Evolutionary conservation across 495 filamentous ascomycete species (phyloP).

Genomic region (Copromyces sp.): DNA sequence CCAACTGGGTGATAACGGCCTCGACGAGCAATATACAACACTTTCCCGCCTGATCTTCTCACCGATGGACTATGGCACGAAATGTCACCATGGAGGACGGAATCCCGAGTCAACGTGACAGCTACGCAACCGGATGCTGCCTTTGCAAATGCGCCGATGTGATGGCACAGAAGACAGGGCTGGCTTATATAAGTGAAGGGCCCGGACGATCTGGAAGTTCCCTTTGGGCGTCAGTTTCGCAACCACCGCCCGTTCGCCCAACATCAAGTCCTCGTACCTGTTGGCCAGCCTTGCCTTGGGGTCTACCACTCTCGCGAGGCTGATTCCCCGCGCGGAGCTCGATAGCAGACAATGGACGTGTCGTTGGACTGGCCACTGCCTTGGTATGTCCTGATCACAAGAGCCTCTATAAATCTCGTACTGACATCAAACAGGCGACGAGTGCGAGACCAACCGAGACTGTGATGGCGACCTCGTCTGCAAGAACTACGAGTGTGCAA

Average conservation of each 20-base stretch:
- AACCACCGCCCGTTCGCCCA: background rate
- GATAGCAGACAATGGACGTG: conserved; percentile 4
- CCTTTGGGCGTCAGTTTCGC: background rate
- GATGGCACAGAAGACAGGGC: too few relatives aligned
- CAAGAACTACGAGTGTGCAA: conserved; percentile 8
- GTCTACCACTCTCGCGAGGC: background rate
- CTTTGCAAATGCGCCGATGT: background rate
- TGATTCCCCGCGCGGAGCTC: background rate
- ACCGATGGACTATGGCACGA: background rate
- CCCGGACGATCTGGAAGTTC: background rate
- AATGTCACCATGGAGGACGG: background rate
- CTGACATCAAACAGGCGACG: conserved; percentile 13
- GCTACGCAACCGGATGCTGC: background rate
- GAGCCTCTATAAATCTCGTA: background rate
- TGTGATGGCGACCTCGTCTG: conserved; percentile 15
- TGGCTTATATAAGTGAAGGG: background rate
- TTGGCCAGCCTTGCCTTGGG: background rate
- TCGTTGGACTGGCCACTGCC: conserved; percentile 17
- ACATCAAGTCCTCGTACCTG: background rate
- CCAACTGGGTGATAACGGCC: background rate
- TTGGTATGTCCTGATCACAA: conserved; percentile 7
- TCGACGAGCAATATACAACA: background rate
- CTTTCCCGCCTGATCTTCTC: background rate
- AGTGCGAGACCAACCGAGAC: conserved; percentile 12
- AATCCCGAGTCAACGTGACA: background rate